phyloP scores from a whole-genome alignment of 1,284 basidiomycete genomes.

The Sporisorium exsertum region DNA sequence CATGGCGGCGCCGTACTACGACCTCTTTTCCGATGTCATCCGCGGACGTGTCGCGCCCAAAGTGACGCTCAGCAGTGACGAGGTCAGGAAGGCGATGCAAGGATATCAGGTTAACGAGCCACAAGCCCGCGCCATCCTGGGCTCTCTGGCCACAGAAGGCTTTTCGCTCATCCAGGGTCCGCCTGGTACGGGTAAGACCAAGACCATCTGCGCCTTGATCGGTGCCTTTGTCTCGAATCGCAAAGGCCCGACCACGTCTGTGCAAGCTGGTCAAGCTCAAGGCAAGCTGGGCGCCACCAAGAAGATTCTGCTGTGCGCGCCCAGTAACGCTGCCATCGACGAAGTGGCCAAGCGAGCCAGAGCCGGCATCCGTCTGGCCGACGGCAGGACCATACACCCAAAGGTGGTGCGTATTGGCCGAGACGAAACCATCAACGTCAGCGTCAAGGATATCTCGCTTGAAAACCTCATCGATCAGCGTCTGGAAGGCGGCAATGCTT shows the following conservation, averaged over 20 bases:
- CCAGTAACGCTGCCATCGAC: conserved; percentile 98
- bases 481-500: conserved; percentile 26
- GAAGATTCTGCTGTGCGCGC: conserved; percentile 93
- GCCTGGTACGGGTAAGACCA: conserved; percentile 98
- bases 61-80: conserved; percentile 73
- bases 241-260: conserved; percentile 40
- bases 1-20: conserved; percentile 83
- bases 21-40: conserved; percentile 79
- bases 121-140: conserved; percentile 89
- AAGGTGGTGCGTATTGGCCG: conserved; percentile 91
- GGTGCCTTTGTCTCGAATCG: conserved; percentile 79
- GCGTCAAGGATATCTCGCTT: conserved; percentile 86
- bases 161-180: conserved; percentile 97
- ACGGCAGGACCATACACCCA: conserved; percentile 75
- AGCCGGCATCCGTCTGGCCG: conserved; percentile 77
- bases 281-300: conserved; percentile 65
- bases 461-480: conserved; percentile 72
- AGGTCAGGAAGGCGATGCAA: conserved; percentile 75
- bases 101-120: conserved; percentile 88
- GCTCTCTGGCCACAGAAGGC: conserved; percentile 79
- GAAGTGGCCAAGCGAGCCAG: conserved; percentile 91
- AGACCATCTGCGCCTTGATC: conserved; percentile 95
- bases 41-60: conserved; percentile 74
- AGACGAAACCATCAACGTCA: conserved; percentile 81
- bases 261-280: conserved; percentile 32